Evolutionary conservation across 257 asterid species (phyloP).

Genomic region (Ophiorrhiza pumila): DNA sequence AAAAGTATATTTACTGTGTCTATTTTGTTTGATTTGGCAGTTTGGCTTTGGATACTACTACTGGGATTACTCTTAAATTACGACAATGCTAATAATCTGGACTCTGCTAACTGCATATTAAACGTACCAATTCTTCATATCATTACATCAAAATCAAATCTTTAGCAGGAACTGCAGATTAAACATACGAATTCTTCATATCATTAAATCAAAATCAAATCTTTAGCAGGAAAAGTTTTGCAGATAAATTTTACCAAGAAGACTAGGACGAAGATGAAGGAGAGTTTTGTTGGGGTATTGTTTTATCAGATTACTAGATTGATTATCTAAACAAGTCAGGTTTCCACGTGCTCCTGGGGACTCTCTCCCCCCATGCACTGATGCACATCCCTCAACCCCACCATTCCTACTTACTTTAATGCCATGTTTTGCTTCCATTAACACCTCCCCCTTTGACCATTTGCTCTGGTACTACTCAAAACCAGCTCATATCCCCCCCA

Average conservation of each 20-base stretch:
- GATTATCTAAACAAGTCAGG: slow-evolving; percentile 38
- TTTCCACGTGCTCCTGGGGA: slow-evolving; percentile 68
- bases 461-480: slow-evolving; percentile 19
- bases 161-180: background rate
- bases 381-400: slow-evolving; percentile 8
- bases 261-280: slow-evolving; percentile 5
- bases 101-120: too few relatives aligned
- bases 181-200: too few relatives aligned
- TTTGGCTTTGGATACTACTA: too few relatives aligned
- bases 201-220: background rate
- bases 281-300: slow-evolving; percentile 38
- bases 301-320: slow-evolving; percentile 33
- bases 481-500: slow-evolving; percentile 10
- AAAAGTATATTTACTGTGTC: too few relatives aligned
- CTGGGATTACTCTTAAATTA: too few relatives aligned
- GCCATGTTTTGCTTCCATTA: slow-evolving; percentile 35
- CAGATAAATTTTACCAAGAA: too few relatives aligned
- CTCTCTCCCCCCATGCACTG: slow-evolving; percentile 30
- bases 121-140: too few relatives aligned
- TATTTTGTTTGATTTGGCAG: too few relatives aligned
- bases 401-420: slow-evolving; percentile 51
- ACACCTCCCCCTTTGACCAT: slow-evolving; percentile 38
- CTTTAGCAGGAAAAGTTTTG: background rate
- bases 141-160: background rate
- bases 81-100: too few relatives aligned